These are phyloP conservation scores for Discostella pseudostelligera DNA, from an alignment of 108 stramenopile genomes.

Conservation along the genomic window DNA sequence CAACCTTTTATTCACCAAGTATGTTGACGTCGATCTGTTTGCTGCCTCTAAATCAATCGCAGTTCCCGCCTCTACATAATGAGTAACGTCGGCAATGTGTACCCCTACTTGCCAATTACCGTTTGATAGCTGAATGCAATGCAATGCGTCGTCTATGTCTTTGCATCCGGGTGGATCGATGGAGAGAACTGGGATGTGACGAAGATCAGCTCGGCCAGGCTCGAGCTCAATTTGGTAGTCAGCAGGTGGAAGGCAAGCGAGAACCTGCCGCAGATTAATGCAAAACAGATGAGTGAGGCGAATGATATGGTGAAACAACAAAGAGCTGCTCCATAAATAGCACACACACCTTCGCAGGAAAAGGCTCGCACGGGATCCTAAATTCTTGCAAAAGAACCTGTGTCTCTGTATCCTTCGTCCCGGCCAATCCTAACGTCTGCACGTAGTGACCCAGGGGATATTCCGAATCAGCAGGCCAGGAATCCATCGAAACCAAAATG, in stretches of 20 bases:
- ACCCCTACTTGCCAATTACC: slow-evolving; percentile 96
- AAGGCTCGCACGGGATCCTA: slow-evolving; percentile 94
- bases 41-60: slow-evolving; percentile 96
- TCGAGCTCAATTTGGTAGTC: slow-evolving; percentile 90
- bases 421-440: slow-evolving; percentile 80
- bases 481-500: slow-evolving; percentile 85
- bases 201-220: slow-evolving; percentile 82
- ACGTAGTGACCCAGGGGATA: slow-evolving; percentile 95
- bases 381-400: slow-evolving; percentile 93
- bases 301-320: neutral
- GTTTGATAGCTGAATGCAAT: slow-evolving; percentile 87
- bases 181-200: slow-evolving; percentile 89
- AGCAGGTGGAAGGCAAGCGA: slow-evolving; percentile 94
- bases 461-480: slow-evolving; percentile 88
- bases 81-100: slow-evolving; percentile 99
- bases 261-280: slow-evolving; percentile 50
- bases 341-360: slow-evolving; percentile 72
- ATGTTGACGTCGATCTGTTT: slow-evolving; percentile 95
- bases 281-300: neutral
- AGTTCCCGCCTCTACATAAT: slow-evolving; percentile 91
- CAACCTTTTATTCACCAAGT: slow-evolving; percentile 94
- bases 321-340: slow-evolving; percentile 1
- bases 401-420: slow-evolving; percentile 95
- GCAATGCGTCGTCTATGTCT: slow-evolving; percentile 99
- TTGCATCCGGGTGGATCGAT: slow-evolving; percentile 99